phyloP scores from a whole-genome alignment of 2,329 filamentous ascomycete species.

The Pseudogymnoascus sp. region DNA sequence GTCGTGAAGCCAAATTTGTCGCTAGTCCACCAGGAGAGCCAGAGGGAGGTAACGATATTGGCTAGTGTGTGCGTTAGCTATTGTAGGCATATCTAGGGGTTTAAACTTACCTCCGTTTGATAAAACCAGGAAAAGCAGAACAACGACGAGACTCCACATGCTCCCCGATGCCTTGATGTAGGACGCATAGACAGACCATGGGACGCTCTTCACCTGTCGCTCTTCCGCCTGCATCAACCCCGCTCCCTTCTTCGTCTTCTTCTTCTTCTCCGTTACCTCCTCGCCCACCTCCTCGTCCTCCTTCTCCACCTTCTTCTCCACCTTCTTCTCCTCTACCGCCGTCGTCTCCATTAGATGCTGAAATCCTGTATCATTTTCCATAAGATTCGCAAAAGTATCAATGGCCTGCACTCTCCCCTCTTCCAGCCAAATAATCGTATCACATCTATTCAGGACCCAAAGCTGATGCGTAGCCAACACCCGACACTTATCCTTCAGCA shows the following conservation, averaged over 20 bases:
- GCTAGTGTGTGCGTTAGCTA: constrained; percentile 30
- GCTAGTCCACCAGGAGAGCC: constrained; percentile 92
- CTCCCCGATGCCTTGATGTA: constrained; percentile 58
- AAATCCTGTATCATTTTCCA: constrained; percentile 71
- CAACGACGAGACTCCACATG: constrained; percentile 47
- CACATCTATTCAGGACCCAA: constrained; percentile 83
- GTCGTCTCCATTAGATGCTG: constrained; percentile 78
- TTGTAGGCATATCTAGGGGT: neutral
- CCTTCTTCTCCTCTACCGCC: constrained; percentile 59
- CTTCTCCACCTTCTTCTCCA: constrained; percentile 40
- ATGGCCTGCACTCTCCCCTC: constrained; percentile 77
- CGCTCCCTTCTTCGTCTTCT: constrained; percentile 51
- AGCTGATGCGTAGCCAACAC: constrained; percentile 93
- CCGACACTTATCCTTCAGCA: constrained; percentile 81
- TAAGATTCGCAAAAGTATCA: constrained; percentile 84
- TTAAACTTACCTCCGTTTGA: constrained; percentile 51
- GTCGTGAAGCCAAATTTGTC: constrained; percentile 61
- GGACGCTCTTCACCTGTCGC: constrained; percentile 55
- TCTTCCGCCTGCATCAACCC: constrained; percentile 67
- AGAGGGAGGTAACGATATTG: constrained; percentile 82
- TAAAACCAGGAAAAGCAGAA: constrained; percentile 46
- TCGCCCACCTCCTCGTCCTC: constrained; percentile 41
- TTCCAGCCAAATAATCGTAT: constrained; percentile 90
- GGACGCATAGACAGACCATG: constrained; percentile 56
- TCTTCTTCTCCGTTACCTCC: constrained; percentile 38